Base-by-base conservation (phyloP, 2,329 filamentous ascomycete species). In the Fusarium duplospermum region DNA sequence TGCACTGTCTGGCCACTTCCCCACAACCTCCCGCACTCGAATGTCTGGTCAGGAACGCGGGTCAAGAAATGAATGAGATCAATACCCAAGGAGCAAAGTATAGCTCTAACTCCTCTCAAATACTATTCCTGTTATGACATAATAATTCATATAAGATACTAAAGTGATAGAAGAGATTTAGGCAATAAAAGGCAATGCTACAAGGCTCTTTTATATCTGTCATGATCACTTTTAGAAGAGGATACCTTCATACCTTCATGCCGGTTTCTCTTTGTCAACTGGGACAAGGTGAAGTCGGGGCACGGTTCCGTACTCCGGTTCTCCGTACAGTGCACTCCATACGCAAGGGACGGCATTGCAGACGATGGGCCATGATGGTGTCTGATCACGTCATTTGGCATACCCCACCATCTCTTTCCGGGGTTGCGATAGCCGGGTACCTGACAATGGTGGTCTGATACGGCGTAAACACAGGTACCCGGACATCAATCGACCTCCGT, bases 371-470 rank as follows among this genome's bases (percentile, higher is more conserved):
- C 64, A 72, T 72, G 64, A 74, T 74, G 64, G 76, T 75, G 70
- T 62, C 54, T 52, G 72, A 79, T 78, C 77, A 79, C 77, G 77
- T 79, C 77, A 79, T 79, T 77, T 71, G 27, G 8, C 18, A 22
- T 47, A 61, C 73, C 64, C 77, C 77, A 79, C 77, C 50, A 47
- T 24, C 14, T 18, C 29, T 62, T 64, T 76, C 60, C 33, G 47
- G 63, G 62, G 60, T 50, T 54, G 18, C 70, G 70, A 58, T 78
- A 78, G 62, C 27, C 54, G 38, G 42, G 22, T 78, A 78, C 77
- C 29, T 66, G n/a, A 13, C 6, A 14, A 42, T n/a, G 27, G 40
- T 57, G 38, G 35, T 10, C 6, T 9, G n/a, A 31, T 54, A 7
- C 11, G 31, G 54, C n/a, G 24, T 27, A 33, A 14, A 16, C 4